These are phyloP conservation scores for Solanum hybrid DNA, from an alignment of 305 asterid genomes.

Conservation along the genomic window DNA sequence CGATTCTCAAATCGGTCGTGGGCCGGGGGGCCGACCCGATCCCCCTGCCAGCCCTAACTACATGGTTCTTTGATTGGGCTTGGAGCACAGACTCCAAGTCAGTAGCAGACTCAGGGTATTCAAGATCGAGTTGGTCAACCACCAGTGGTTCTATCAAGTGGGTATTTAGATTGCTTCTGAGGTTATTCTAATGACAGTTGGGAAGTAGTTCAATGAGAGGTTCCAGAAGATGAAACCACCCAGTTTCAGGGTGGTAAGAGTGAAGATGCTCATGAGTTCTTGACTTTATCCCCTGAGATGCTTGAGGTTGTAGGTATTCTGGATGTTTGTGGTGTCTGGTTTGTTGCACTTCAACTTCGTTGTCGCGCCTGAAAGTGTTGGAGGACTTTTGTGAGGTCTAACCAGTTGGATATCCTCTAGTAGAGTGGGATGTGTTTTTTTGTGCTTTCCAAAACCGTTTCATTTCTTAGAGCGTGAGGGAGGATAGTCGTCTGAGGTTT, in stretches of 20 bases:
- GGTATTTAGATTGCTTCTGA: neutral
- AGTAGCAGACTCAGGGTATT: neutral
- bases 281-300: neutral
- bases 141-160: neutral
- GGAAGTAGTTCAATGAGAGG: neutral
- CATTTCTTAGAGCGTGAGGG: neutral
- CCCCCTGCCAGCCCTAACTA: neutral
- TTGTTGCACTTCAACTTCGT: neutral
- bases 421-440: neutral
- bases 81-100: neutral
- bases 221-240: neutral
- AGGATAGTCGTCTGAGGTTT: neutral
- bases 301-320: neutral
- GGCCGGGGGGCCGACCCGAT: too few species aligned
- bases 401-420: neutral
- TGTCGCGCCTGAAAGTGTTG: neutral
- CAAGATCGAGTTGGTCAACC: neutral
- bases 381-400: neutral
- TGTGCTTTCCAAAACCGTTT: neutral
- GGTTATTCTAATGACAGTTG: neutral
- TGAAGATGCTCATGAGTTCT: neutral
- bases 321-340: neutral
- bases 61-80: neutral
- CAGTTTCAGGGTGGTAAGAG: neutral
- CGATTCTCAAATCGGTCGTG: too few species aligned